Conservation (phyloP, 768 basidiomycete genomes). For the Termitomyces bulborhizus region DNA sequence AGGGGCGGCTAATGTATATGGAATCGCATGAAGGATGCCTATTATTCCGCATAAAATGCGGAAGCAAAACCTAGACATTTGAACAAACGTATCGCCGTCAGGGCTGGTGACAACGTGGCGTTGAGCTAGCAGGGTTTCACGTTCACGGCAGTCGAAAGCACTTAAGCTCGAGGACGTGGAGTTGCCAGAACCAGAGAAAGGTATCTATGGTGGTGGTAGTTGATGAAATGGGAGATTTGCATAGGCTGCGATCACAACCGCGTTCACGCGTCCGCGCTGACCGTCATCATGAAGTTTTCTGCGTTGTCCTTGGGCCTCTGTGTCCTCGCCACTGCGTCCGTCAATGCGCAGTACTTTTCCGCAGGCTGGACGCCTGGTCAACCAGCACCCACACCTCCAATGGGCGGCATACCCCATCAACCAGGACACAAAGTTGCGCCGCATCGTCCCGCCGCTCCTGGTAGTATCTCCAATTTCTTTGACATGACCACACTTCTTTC, state of each 20-base stretch:
- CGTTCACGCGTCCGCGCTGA: neutral
- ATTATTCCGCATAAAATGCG: constrained; percentile 13
- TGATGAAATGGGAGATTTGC: neutral
- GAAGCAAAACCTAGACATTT: constrained; percentile 9
- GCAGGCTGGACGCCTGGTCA: constrained; percentile 80
- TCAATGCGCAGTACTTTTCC: constrained; percentile 70
- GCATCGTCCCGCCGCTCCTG: constrained; percentile 7
- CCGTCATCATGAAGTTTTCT: constrained; percentile 46
- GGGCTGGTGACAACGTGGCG: neutral
- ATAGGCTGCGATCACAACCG: neutral
- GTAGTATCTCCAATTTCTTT: constrained; percentile 23
- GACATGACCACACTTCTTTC: constrained; percentile 41
- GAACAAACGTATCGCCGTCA: neutral
- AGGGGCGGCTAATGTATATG: constrained; percentile 21
- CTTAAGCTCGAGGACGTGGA: neutral
- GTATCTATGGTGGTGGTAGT: neutral
- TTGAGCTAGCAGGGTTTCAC: neutral
- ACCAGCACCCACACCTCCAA: constrained; percentile 15
- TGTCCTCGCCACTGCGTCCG: constrained; percentile 29
- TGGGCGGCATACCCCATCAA: constrained; percentile 16
- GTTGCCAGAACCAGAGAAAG: neutral
- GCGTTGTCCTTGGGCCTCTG: constrained; percentile 26
- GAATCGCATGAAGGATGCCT: constrained; percentile 6
- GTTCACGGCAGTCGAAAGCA: neutral
- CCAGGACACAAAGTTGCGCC: constrained; percentile 13